Evolutionary conservation across 441 rosid genomes (phyloP).

Genomic region (Brassica hybrid): DNA sequence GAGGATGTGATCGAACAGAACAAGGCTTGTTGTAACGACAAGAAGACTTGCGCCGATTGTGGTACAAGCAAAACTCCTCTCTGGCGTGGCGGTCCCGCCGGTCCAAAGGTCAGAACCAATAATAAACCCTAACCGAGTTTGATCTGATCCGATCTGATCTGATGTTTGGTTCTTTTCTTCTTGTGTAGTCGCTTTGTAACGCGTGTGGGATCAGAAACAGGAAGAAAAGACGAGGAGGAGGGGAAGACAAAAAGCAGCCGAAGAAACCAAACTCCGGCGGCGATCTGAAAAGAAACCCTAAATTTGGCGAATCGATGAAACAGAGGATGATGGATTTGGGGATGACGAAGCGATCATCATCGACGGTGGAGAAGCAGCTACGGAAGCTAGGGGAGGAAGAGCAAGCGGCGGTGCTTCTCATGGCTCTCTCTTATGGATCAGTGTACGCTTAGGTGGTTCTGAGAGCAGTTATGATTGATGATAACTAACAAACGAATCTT

Average conservation of each 20-base stretch:
- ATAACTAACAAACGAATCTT: too few relatives aligned
- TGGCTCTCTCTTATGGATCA: slow-evolving; percentile 86
- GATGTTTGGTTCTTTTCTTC: neutral
- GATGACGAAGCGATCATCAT: slow-evolving; percentile 52
- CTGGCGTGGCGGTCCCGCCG: slow-evolving; percentile 74
- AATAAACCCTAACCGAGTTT: neutral
- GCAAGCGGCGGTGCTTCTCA: slow-evolving; percentile 85
- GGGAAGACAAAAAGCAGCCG: slow-evolving; percentile 53
- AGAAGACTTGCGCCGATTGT: slow-evolving; percentile 56
- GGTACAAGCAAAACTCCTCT: slow-evolving; percentile 63
- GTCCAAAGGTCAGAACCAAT: slow-evolving; percentile 52
- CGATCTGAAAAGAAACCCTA: slow-evolving; percentile 28
- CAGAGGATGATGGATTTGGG: slow-evolving; percentile 64
- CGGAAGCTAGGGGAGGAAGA: slow-evolving; percentile 84
- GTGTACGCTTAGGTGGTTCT: slow-evolving; percentile 58
- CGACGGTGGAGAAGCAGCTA: slow-evolving; percentile 62
- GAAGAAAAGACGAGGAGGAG: slow-evolving; percentile 52
- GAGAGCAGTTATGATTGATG: too few relatives aligned
- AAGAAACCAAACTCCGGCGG: slow-evolving; percentile 34
- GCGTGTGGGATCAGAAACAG: slow-evolving; percentile 69
- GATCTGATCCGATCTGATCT: neutral
- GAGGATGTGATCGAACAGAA: slow-evolving; percentile 24
- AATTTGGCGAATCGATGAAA: slow-evolving; percentile 54
- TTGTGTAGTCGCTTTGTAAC: slow-evolving; percentile 60
- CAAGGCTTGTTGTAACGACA: slow-evolving; percentile 6